Evolutionary conservation across 2,329 filamentous ascomycete species (phyloP).

Genomic region (Ceratocystis papillata): DNA sequence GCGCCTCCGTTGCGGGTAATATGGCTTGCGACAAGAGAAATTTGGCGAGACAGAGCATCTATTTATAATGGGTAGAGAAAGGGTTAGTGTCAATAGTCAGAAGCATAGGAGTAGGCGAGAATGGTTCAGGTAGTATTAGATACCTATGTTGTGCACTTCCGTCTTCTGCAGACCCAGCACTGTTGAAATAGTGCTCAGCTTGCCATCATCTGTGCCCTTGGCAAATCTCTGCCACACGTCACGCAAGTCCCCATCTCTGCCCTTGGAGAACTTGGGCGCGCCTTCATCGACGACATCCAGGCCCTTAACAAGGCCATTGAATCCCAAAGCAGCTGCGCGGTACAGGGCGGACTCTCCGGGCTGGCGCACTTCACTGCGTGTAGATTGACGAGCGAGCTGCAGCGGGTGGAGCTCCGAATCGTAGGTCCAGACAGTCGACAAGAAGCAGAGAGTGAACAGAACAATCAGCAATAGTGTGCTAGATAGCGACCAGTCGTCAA

Average conservation of each 20-base stretch:
- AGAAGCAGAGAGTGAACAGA: conserved; percentile 57
- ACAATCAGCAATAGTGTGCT: conserved; percentile 45
- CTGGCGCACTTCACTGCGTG: conserved; percentile 66
- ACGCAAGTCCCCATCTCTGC: conserved; percentile 77
- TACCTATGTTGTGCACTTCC: conserved; percentile 58
- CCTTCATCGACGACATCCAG: conserved; percentile 73
- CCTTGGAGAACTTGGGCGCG: conserved; percentile 69
- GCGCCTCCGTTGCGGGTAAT: conserved; percentile 60
- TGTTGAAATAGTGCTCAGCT: conserved; percentile 63
- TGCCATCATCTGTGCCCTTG: conserved; percentile 52
- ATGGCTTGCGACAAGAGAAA: conserved; percentile 74
- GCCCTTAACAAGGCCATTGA: conserved; percentile 66
- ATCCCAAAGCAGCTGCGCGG: conserved; percentile 75
- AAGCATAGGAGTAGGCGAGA: neutral
- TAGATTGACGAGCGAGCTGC: conserved; percentile 74
- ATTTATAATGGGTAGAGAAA: conserved; percentile 24
- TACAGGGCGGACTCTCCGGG: conserved; percentile 78
- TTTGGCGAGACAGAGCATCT: conserved; percentile 70
- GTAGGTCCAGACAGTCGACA: conserved; percentile 56
- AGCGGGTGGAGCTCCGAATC: conserved; percentile 90
- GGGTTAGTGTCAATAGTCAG: conserved; percentile 6
- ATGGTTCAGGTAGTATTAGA: conserved; percentile 23
- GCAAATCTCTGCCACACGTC: conserved; percentile 77
- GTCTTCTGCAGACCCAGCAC: conserved; percentile 66
- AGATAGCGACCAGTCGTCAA: conserved; percentile 42